Evolutionary conservation across 306 rosid species (phyloP).

Genomic region (Acacia melanoxylon): DNA sequence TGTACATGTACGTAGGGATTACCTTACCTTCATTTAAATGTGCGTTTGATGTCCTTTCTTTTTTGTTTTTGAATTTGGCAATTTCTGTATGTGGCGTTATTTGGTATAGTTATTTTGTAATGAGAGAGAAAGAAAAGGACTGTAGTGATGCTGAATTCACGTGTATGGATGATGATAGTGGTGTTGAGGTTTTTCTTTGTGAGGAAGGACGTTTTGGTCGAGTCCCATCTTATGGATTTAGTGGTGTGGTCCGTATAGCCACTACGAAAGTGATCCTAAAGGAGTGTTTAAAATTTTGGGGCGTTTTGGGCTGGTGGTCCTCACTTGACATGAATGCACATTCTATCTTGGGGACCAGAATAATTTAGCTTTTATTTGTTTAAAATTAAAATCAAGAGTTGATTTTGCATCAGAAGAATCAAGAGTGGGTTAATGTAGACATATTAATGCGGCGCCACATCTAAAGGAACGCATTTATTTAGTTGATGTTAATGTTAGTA

Average conservation of each 20-base stretch:
- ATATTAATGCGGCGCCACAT: background rate
- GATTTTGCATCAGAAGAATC: too few relatives aligned
- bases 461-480: background rate
- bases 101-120: background rate
- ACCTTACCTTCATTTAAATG: background rate
- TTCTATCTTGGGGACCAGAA: background rate
- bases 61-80: background rate
- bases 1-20: conserved; percentile 4
- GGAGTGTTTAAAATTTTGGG: background rate
- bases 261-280: conserved; percentile 35
- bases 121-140: background rate
- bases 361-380: background rate
- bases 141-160: conserved; percentile 12
- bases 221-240: conserved; percentile 26
- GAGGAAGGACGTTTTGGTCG: conserved; percentile 21
- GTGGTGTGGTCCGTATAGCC: background rate
- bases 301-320: conserved; percentile 17
- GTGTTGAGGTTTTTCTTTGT: background rate
- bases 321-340: background rate
- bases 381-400: background rate
- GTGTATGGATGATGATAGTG: conserved; percentile 10
- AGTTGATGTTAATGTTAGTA: too few relatives aligned
- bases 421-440: background rate
- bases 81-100: background rate
- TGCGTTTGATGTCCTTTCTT: background rate